Evolutionary conservation across 129 eudicot species (phyloP).

Genomic region (Dittrichia graveolens): DNA sequence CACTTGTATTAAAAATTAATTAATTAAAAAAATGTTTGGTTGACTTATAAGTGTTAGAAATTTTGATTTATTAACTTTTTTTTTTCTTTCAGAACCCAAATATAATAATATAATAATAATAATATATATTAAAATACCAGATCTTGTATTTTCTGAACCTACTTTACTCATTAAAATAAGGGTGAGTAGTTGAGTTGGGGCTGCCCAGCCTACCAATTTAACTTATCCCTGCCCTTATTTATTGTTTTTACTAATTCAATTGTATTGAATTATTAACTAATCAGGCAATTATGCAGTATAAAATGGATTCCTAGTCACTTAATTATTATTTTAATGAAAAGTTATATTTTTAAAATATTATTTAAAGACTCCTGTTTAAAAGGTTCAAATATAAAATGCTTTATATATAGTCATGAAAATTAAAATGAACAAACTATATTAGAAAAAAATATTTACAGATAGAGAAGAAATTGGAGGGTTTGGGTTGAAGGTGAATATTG

Average conservation of each 20-base stretch:
- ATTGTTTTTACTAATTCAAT: neutral
- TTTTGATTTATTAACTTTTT: no score
- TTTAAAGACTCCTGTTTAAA: no score
- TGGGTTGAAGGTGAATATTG: no score
- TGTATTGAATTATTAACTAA: neutral
- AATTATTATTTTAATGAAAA: neutral
- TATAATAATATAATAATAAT: no score
- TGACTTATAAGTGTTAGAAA: neutral
- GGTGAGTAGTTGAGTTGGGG: slow-evolving; percentile 28
- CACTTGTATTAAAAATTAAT: no score
- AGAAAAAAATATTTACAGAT: no score
- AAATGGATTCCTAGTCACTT: neutral
- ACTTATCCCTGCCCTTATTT: slow-evolving; percentile 22
- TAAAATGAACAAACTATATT: no score
- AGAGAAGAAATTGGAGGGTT: no score
- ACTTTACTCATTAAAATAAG: neutral
- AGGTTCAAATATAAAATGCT: no score
- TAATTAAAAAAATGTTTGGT: neutral
- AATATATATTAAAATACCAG: neutral
- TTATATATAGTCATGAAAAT: no score
- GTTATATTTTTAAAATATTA: no score
- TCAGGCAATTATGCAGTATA: neutral
- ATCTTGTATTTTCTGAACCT: slow-evolving; percentile 1
- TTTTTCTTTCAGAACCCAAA: no score
- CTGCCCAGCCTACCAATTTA: slow-evolving; percentile 28